Evolutionary conservation across 768 basidiomycete species (phyloP).

Genomic region (Neoboletus brunneissimus): DNA sequence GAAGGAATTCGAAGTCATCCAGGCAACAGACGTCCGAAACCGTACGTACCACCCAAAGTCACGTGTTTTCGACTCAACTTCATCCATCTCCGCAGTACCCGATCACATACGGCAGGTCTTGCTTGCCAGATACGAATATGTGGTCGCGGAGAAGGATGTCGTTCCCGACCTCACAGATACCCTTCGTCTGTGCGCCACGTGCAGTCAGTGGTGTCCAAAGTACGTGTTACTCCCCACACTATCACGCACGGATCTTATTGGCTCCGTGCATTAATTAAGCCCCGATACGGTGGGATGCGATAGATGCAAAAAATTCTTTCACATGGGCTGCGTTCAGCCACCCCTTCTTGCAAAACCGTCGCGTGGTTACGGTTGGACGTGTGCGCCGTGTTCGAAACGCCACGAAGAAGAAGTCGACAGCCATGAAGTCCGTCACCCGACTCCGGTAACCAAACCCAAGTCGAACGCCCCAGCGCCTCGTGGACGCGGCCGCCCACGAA

Average conservation of each 20-base stretch:
- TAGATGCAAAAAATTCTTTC: conserved; percentile 89
- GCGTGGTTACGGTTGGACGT: conserved; percentile 96
- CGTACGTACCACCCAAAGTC: conserved; percentile 49
- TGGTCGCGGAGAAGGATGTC: conserved; percentile 92
- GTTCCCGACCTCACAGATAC: conserved; percentile 86
- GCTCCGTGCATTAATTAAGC: conserved; percentile 41
- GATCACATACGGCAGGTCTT: conserved; percentile 76
- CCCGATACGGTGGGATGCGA: conserved; percentile 87
- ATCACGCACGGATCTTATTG: conserved; percentile 19
- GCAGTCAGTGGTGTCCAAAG: conserved; percentile 87
- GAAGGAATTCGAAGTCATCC: conserved; percentile 95
- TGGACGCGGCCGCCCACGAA: conserved; percentile 73
- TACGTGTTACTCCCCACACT: conserved; percentile 39
- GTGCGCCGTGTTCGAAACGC: conserved; percentile 84
- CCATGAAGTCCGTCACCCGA: conserved; percentile 61
- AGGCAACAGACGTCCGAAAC: conserved; percentile 82
- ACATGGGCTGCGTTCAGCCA: conserved; percentile 92
- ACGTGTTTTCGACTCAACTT: conserved; percentile 18
- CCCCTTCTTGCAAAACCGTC: conserved; percentile 89
- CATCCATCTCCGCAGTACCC: conserved; percentile 56
- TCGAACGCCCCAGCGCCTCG: conserved; percentile 71
- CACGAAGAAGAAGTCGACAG: conserved; percentile 86
- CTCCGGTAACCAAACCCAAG: conserved; percentile 55
- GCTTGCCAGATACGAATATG: conserved; percentile 84
- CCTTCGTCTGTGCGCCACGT: conserved; percentile 82